Conservation (phyloP, 2,329 filamentous ascomycete genomes). For the Polytolypa hystricis region DNA sequence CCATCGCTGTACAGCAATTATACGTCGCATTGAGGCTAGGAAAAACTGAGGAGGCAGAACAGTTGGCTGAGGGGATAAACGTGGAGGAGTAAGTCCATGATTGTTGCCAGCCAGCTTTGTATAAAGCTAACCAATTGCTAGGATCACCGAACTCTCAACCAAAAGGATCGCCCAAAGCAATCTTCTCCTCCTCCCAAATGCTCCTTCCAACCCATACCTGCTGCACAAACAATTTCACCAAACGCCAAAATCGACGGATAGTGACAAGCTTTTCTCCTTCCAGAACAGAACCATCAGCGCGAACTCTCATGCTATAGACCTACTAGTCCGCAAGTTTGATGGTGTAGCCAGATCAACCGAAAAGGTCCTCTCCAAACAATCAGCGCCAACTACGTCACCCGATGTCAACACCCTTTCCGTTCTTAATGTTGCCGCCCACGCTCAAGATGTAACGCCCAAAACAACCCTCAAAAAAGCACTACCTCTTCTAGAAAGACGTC, state of each 20-base stretch:
- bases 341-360: constrained; percentile 47
- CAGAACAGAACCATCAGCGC: not conserved
- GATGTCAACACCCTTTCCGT: constrained; percentile 48
- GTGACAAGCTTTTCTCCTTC: constrained; percentile 18
- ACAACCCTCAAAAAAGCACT: constrained; percentile 59
- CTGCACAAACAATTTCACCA: constrained; percentile 46
- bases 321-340: constrained; percentile 49
- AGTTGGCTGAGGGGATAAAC: constrained; percentile 40
- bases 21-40: constrained; percentile 48
- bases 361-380: constrained; percentile 37
- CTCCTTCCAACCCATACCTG: constrained; percentile 45
- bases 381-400: constrained; percentile 39
- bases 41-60: constrained; percentile 45
- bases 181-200: constrained; percentile 37
- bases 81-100: constrained; percentile 37
- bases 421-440: constrained; percentile 63
- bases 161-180: constrained; percentile 52
- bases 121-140: too few relatives aligned
- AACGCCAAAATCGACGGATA: constrained; percentile 33
- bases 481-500: constrained; percentile 59
- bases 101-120: constrained; percentile 8
- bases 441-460: constrained; percentile 52
- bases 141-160: constrained; percentile 48
- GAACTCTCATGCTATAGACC: constrained; percentile 46
- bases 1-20: constrained; percentile 50